Conservation (phyloP, 768 basidiomycete species). For the Rhizopogon sp. region DNA sequence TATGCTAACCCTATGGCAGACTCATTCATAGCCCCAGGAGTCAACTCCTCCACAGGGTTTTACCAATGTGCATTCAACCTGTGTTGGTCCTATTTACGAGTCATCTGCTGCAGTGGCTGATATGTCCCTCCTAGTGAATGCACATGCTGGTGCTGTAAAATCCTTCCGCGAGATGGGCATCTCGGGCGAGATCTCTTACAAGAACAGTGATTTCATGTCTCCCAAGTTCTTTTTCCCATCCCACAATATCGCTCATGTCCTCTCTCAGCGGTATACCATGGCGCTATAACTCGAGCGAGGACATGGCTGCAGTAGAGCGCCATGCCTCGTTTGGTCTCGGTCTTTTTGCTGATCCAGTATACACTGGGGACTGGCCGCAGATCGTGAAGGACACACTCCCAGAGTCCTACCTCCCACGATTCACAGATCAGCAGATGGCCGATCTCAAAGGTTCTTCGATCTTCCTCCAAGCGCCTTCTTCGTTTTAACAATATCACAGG, state of each 20-base stretch:
- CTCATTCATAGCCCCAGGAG: conserved; percentile 33
- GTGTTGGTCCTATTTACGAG: conserved; percentile 21
- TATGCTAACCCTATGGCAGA: conserved; percentile 18
- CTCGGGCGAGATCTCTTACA: conserved; percentile 49
- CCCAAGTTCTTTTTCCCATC: conserved; percentile 1
- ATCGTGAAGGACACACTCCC: conserved; percentile 45
- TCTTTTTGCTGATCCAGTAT: conserved; percentile 44
- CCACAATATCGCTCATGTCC: background rate
- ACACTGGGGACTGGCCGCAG: conserved; percentile 50
- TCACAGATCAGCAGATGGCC: conserved; percentile 41
- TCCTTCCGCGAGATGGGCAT: conserved; percentile 44
- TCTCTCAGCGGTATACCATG: conserved; percentile 38
- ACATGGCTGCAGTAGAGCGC: conserved; percentile 39
- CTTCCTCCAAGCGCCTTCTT: background rate
- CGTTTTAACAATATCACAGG: conserved; percentile 20
- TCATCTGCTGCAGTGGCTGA: no score
- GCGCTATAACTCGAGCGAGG: conserved; percentile 40
- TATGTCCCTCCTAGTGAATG: conserved; percentile 29
- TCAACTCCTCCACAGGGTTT: conserved; percentile 39
- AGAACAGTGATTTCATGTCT: conserved; percentile 48
- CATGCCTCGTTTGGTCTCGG: conserved; percentile 49
- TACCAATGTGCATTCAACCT: conserved; percentile 42
- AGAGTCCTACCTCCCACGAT: conserved; percentile 40
- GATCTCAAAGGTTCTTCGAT: conserved; percentile 32
- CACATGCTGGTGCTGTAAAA: conserved; percentile 48